These are phyloP conservation scores for Domatiomyces catenatus DNA, from an alignment of 2,329 filamentous ascomycete genomes.

Conservation along the genomic window DNA sequence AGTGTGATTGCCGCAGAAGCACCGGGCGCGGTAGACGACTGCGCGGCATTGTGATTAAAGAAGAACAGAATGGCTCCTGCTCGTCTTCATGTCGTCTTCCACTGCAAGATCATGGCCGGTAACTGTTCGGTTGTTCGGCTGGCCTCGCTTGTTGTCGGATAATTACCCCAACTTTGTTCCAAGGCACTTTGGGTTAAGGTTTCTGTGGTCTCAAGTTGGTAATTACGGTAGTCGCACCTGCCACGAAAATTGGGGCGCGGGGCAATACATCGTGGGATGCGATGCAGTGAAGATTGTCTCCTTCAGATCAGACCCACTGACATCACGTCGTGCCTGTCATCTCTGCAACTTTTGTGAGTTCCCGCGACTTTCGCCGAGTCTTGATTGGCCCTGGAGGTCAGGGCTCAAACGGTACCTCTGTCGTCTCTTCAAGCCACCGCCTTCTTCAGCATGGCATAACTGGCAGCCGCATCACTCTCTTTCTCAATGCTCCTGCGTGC, in stretches of 20 bases:
- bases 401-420: background rate
- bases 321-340: background rate
- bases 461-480: background rate
- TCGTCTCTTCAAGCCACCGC: background rate
- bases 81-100: background rate
- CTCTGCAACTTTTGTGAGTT: background rate
- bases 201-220: background rate
- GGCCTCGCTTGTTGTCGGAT: background rate
- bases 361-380: background rate
- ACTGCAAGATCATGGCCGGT: background rate
- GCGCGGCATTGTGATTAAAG: background rate
- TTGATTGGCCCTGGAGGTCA: background rate
- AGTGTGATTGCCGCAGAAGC: background rate
- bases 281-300: background rate
- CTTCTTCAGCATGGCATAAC: background rate
- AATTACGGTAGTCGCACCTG: background rate
- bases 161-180: background rate
- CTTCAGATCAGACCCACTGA: background rate
- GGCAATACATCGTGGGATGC: background rate
- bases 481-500: background rate
- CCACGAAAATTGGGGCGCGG: background rate
- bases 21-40: background rate
- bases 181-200: background rate
- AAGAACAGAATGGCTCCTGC: background rate
- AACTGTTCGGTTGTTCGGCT: background rate